These are phyloP conservation scores for Vanrija sp. DNA, from an alignment of 1,284 basidiomycete genomes.

Conservation along the genomic window DNA sequence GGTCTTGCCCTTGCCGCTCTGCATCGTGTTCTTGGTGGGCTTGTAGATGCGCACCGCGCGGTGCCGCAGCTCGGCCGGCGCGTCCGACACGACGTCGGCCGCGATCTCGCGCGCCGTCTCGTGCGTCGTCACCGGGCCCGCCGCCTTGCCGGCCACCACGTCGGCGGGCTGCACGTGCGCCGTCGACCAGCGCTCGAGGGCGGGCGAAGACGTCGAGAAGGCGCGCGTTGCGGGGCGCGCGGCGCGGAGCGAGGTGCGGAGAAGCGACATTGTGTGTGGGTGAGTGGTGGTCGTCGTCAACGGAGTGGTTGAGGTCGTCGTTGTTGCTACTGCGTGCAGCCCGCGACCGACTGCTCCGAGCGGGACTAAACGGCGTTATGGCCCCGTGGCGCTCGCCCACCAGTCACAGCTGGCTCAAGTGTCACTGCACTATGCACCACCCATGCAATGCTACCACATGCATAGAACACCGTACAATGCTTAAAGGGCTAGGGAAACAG, in stretches of 20 bases:
- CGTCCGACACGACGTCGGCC: slow-evolving; percentile 48
- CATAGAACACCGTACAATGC: not conserved
- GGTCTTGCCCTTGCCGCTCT: slow-evolving; percentile 82
- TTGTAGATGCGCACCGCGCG: slow-evolving; percentile 79
- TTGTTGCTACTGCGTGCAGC: not conserved
- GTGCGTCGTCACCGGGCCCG: slow-evolving; percentile 23
- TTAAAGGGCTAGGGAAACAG: not conserved
- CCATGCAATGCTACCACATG: not conserved
- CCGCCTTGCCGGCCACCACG: slow-evolving; percentile 19
- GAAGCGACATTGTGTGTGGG: slow-evolving; percentile 11
- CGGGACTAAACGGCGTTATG: slow-evolving; percentile 1
- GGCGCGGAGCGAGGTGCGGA: slow-evolving; percentile 11
- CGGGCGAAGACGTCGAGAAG: not conserved
- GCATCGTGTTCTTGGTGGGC: slow-evolving; percentile 91
- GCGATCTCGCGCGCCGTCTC: slow-evolving; percentile 27
- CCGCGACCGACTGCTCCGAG: not conserved
- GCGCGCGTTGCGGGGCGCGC: not conserved
- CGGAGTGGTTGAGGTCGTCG: not conserved
- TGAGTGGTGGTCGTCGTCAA: not conserved
- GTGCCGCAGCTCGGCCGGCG: slow-evolving; percentile 37
- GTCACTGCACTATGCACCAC: not conserved
- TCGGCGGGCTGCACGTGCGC: slow-evolving; percentile 18
- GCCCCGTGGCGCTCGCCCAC: not conserved
- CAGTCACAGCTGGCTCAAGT: slow-evolving; percentile 2
- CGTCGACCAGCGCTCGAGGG: not conserved